These are phyloP conservation scores for Russula dissimulans DNA, from an alignment of 768 basidiomycete genomes.

Conservation along the genomic window DNA sequence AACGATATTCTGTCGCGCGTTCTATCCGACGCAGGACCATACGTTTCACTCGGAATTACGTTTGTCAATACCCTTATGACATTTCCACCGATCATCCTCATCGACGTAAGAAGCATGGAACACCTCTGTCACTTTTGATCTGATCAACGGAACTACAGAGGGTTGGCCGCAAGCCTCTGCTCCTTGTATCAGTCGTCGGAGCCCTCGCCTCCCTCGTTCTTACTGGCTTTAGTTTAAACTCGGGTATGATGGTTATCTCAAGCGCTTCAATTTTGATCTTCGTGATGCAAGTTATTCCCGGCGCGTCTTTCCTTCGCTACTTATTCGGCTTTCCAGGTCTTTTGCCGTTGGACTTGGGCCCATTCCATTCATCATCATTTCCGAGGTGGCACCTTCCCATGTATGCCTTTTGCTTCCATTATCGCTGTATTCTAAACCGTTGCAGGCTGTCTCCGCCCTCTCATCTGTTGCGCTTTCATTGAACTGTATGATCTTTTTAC, in stretches of 20 bases:
- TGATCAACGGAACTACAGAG: constrained; percentile 34
- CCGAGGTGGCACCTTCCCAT: constrained; percentile 76
- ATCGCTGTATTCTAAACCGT: neutral
- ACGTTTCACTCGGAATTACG: constrained; percentile 78
- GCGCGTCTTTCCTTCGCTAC: neutral
- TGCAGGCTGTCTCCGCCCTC: constrained; percentile 24
- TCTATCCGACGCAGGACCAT: constrained; percentile 69
- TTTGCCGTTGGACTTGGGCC: constrained; percentile 90
- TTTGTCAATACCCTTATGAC: constrained; percentile 76
- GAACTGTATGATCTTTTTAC: constrained; percentile 13
- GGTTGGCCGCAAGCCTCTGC: constrained; percentile 60
- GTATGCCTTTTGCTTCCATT: constrained; percentile 34
- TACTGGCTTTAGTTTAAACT: constrained; percentile 65
- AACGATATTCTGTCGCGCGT: constrained; percentile 78
- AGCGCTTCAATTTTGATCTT: constrained; percentile 72
- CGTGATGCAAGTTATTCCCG: constrained; percentile 48
- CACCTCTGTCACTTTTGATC: no score
- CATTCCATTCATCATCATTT: constrained; percentile 85
- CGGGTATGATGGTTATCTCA: constrained; percentile 47
- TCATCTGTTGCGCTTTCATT: constrained; percentile 25
- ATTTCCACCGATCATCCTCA: constrained; percentile 78
- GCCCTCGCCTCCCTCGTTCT: constrained; percentile 55
- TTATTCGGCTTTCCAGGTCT: constrained; percentile 38
- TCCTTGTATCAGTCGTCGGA: constrained; percentile 58
- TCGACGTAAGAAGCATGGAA: constrained; percentile 53